Evolutionary conservation across 75 land plant species (phyloP).

Genomic region (Isoetes taiwanensis): DNA sequence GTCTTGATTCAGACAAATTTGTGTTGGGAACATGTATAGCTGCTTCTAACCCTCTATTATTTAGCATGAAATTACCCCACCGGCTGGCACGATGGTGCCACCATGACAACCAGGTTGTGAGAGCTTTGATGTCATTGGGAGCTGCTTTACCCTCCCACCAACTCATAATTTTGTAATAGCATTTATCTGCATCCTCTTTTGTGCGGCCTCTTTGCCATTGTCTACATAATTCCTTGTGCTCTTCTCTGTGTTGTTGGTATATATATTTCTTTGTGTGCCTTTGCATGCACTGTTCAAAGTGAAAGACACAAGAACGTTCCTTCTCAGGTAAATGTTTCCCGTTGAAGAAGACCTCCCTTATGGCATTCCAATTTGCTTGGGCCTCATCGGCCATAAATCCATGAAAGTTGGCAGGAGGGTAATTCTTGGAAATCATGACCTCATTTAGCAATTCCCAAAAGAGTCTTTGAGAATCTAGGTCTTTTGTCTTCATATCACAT

Average conservation of each 20-base stretch:
- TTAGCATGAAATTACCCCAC: no score
- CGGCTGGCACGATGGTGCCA: no score
- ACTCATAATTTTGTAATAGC: no score
- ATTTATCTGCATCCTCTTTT: background rate
- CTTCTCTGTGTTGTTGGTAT: background rate
- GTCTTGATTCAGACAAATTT: no score
- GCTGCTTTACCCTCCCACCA: no score
- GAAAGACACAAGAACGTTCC: conserved; percentile 1
- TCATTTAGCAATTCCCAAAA: background rate
- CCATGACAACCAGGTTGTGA: no score
- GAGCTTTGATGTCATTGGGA: no score
- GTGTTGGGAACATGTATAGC: no score
- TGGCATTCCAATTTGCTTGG: conserved; percentile 2
- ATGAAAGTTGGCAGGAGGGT: background rate
- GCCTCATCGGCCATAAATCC: conserved; percentile 6
- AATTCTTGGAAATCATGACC: background rate
- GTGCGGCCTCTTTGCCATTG: background rate
- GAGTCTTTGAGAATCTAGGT: background rate
- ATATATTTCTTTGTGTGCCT: background rate
- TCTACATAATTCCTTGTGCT: background rate
- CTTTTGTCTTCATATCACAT: conserved; percentile 3
- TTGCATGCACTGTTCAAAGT: background rate
- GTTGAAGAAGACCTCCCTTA: background rate
- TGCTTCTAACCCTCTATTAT: no score
- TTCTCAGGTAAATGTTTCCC: background rate